phyloP scores from a whole-genome alignment of 441 rosid genomes.

The Adansonia gregorii region DNA sequence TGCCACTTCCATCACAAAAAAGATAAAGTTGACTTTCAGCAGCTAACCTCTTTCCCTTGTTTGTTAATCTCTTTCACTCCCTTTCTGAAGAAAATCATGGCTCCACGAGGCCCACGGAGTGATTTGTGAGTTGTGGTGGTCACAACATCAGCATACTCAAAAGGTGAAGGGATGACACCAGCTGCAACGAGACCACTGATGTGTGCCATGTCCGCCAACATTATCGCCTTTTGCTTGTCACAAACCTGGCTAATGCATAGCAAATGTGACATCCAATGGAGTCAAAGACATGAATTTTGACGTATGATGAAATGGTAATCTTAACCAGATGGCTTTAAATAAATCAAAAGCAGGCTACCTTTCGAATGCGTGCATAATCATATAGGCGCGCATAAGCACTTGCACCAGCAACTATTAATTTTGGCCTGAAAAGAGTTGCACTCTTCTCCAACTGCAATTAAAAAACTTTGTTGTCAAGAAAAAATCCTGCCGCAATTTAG shows the following conservation, averaged over 20 bases:
- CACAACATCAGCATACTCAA: conserved; percentile 93
- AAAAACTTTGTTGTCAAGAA: conserved; percentile 18
- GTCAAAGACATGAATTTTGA: neutral
- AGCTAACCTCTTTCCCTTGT: conserved; percentile 88
- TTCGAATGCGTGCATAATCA: conserved; percentile 89
- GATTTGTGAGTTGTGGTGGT: conserved; percentile 98
- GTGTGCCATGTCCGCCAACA: conserved; percentile 98
- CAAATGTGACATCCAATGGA: conserved; percentile 24
- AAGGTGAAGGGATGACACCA: conserved; percentile 96
- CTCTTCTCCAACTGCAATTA: conserved; percentile 87
- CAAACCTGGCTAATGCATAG: conserved; percentile 62
- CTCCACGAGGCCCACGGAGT: conserved; percentile 98
- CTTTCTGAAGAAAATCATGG: conserved; percentile 96
- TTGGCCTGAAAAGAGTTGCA: conserved; percentile 89
- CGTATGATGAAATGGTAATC: neutral
- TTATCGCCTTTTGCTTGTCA: conserved; percentile 87
- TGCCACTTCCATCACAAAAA: conserved; percentile 20
- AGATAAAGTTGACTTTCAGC: neutral
- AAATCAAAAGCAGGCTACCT: conserved; percentile 49
- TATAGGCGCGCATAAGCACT: conserved; percentile 97
- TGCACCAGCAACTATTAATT: conserved; percentile 96
- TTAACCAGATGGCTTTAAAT: conserved; percentile 16
- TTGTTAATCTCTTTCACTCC: conserved; percentile 91
- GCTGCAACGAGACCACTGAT: conserved; percentile 98
- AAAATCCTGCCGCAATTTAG: neutral